phyloP scores from a whole-genome alignment of 2,329 filamentous ascomycete genomes.

The Monosporascus sp. region DNA sequence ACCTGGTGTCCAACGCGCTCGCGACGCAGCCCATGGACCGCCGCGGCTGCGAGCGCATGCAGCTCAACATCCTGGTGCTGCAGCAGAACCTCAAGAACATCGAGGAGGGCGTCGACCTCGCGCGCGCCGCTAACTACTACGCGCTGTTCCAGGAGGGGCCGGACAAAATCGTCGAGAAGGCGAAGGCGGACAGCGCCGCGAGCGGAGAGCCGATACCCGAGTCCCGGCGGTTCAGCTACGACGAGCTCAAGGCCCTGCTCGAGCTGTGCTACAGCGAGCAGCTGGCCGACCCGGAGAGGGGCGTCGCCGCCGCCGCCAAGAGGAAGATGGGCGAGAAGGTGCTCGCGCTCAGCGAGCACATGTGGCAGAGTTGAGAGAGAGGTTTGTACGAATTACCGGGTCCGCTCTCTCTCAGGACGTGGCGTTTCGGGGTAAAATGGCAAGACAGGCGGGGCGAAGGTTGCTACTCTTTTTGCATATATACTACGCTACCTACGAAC shows the following conservation, averaged over 20 bases:
- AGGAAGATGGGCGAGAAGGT: constrained; percentile 66
- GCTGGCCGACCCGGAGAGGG: constrained; percentile 60
- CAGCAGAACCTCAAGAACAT: constrained; percentile 97
- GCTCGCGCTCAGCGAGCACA: constrained; percentile 64
- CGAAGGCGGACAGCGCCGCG: constrained; percentile 40
- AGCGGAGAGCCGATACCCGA: constrained; percentile 29
- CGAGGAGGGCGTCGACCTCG: constrained; percentile 62
- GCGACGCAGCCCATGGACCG: constrained; percentile 78
- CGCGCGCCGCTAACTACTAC: constrained; percentile 62
- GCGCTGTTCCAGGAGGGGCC: constrained; percentile 61
- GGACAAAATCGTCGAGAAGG: constrained; percentile 59
- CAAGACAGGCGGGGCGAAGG: no score
- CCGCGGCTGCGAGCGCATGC: constrained; percentile 79
- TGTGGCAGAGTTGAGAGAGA: constrained; percentile 53
- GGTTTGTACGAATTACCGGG: background rate
- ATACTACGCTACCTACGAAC: background rate
- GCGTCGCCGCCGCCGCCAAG: constrained; percentile 61
- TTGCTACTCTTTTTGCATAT: background rate
- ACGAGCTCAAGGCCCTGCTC: constrained; percentile 60
- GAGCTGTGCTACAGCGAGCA: constrained; percentile 66
- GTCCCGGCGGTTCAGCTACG: constrained; percentile 52
- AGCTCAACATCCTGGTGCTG: constrained; percentile 88
- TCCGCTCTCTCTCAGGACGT: background rate
- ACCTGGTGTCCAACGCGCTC: constrained; percentile 67
- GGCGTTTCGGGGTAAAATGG: no score